A percentile compares a stretch with the other conserved stretches of the same genome.
These are phyloP conservation scores for Parasarocladium wereldwijsianum DNA, from an alignment of 2,329 filamentous ascomycete genomes.

Conservation along the genomic window DNA sequence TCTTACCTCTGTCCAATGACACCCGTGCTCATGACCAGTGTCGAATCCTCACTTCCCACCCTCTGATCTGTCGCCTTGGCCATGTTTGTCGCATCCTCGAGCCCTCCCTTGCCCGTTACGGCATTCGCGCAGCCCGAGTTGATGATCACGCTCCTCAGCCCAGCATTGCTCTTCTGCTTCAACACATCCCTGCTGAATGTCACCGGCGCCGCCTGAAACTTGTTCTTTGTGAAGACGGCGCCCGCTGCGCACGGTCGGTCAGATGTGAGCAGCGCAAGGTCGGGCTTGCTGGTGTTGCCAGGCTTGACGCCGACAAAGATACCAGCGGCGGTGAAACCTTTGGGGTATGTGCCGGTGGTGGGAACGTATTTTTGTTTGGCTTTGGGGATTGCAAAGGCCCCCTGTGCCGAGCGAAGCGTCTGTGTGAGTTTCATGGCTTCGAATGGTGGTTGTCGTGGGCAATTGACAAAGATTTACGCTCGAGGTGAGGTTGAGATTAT, in stretches of 20 bases:
- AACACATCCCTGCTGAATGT: slow-evolving; percentile 67
- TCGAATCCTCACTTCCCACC: slow-evolving; percentile 35
- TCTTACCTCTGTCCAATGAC: slow-evolving; percentile 81
- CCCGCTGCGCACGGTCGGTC: slow-evolving; percentile 75
- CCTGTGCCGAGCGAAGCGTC: slow-evolving; percentile 16
- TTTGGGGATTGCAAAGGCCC: slow-evolving; percentile 39
- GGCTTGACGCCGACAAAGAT: slow-evolving; percentile 90
- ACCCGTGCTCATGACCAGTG: slow-evolving; percentile 96
- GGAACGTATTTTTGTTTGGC: slow-evolving; percentile 88
- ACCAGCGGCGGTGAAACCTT: slow-evolving; percentile 76
- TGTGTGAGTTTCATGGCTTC: slow-evolving; percentile 19
- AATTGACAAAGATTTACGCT: no score
- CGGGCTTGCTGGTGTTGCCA: slow-evolving; percentile 79
- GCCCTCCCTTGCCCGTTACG: slow-evolving; percentile 78
- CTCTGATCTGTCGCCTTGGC: slow-evolving; percentile 58
- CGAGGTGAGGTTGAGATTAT: no score
- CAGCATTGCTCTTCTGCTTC: slow-evolving; percentile 47
- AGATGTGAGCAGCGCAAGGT: slow-evolving; percentile 78
- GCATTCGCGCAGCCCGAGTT: slow-evolving; percentile 97
- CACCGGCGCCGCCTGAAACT: slow-evolving; percentile 93
- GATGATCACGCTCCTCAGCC: slow-evolving; percentile 69
- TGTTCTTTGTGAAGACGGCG: slow-evolving; percentile 94
- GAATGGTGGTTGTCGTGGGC: slow-evolving; percentile 3
- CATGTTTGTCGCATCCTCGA: slow-evolving; percentile 83
- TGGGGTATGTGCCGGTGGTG: slow-evolving; percentile 69